Percentiles rank a stretch among this genome's conserved stretches.
Evolutionary conservation across 2,329 filamentous ascomycete species (phyloP).

Genomic region (Juglanconis oblonga): DNA sequence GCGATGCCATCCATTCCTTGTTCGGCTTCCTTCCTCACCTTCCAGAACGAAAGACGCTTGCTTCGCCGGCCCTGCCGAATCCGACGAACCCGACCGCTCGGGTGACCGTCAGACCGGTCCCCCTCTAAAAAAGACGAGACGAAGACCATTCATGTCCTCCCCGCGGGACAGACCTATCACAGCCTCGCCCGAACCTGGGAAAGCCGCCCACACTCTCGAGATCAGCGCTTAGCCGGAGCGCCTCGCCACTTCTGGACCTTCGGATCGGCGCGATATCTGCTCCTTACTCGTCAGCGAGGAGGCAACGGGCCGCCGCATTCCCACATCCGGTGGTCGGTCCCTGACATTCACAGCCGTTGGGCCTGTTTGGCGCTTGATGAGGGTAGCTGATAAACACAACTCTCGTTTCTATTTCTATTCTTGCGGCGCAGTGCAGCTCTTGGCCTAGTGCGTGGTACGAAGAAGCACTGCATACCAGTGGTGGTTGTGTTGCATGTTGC

Average conservation of each 20-base stretch:
- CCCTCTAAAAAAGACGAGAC: not conserved
- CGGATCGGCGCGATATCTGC: conserved; percentile 10
- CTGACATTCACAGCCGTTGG: not conserved
- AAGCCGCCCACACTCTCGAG: conserved; percentile 8
- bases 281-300: not conserved
- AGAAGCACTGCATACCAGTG: no score
- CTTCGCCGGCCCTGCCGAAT: not conserved
- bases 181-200: conserved; percentile 5
- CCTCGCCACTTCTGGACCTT: conserved; percentile 16
- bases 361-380: not conserved
- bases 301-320: not conserved
- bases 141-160: not conserved
- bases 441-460: no score
- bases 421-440: no score
- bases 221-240: conserved; percentile 14
- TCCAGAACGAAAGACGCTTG: not conserved
- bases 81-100: not conserved
- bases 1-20: not conserved
- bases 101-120: not conserved
- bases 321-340: not conserved
- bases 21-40: not conserved
- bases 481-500: not conserved
- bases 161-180: conserved; percentile 8
- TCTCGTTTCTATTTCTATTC: no score
- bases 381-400: not conserved